These are phyloP conservation scores for Trichoderma breve DNA, from an alignment of 2,329 filamentous ascomycete species.

Conservation along the genomic window DNA sequence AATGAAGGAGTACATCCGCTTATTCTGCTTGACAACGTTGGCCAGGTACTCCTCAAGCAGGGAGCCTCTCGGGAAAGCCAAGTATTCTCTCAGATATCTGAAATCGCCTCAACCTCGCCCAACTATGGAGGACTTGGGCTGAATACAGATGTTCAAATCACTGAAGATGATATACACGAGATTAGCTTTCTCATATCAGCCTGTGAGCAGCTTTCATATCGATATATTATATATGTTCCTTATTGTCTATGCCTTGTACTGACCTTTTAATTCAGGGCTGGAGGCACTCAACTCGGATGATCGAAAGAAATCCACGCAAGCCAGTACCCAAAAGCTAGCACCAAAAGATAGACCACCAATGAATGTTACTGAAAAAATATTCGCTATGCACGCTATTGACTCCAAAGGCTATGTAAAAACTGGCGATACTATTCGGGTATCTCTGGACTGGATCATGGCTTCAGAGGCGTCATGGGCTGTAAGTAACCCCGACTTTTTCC, in stretches of 20 bases:
- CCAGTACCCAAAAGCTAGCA: neutral
- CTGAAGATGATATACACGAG: neutral
- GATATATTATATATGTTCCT: neutral
- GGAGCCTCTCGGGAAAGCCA: neutral
- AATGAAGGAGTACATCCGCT: neutral
- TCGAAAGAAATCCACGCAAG: neutral
- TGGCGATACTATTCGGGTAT: conserved; percentile 41
- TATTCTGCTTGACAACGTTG: neutral
- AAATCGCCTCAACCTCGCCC: conserved; percentile 7
- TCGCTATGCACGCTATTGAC: conserved; percentile 42
- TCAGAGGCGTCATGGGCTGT: conserved; percentile 42
- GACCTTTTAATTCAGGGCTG: neutral
- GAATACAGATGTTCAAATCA: neutral
- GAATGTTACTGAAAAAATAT: conserved; percentile 46
- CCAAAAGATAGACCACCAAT: conserved; percentile 32
- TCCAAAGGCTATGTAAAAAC: conserved; percentile 34
- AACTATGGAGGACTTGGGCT: conserved; percentile 18
- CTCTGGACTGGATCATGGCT: conserved; percentile 47
- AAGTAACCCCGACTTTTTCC: neutral
- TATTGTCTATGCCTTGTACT: neutral
- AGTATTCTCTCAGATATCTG: neutral
- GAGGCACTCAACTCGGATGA: conserved; percentile 17
- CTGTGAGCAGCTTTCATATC: neutral
- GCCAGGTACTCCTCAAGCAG: neutral
- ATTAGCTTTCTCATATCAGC: conserved; percentile 16